Base-by-base conservation (phyloP, 2,329 filamentous ascomycete genomes). In the Phaeosphaeriaceae sp. region DNA sequence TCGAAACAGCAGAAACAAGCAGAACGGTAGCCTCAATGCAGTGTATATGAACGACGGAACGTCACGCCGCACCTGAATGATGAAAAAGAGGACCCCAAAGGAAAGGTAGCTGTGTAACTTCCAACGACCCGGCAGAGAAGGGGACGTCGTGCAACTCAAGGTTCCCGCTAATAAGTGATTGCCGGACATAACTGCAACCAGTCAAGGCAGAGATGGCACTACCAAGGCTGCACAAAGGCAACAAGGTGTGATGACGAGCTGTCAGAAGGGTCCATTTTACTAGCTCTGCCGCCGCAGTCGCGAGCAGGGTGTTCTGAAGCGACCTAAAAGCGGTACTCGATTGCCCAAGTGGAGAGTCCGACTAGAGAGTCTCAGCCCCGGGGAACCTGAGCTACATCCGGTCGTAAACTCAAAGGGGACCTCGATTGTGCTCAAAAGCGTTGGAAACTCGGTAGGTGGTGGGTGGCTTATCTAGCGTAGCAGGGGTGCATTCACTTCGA, bases 241-340 rank as follows among this genome's bases (percentile, higher is more conserved):
- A 59, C 59, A 60, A 55, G 55, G 47, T 56, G 59, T 60, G 63
- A 74, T 69, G 72, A 71, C 68, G 63, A 68, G 51, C 49, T 66
- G 61, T 60, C 53, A 66, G 60, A 64, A 58, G 65, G 55, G 30
- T 24, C 6, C 52, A 54, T 67, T 75, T 75, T 71, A 65, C 69
- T 75, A 76, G 72, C 67, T 73, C 65, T 69, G 66, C 72, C 74
- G 74, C 74, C 69, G 66, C 60, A 73, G 67, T 72, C 74, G 74
- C 74, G 68, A 70, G 70, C 63, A 66, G 65, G 65, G 65, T 56
- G 51, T 58, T 56, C 53, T 49, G 53, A 55, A 50, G 52, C 54
- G 19, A 54, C 56, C 60, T 59, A 56, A 61, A 58, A 48, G 54
- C 21, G 54, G 55, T 65, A 62, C 49, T 52, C 49, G 47, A 65